Conservation (phyloP, 176 grass and related monocot species). For the Urochloa ruziziensis region DNA sequence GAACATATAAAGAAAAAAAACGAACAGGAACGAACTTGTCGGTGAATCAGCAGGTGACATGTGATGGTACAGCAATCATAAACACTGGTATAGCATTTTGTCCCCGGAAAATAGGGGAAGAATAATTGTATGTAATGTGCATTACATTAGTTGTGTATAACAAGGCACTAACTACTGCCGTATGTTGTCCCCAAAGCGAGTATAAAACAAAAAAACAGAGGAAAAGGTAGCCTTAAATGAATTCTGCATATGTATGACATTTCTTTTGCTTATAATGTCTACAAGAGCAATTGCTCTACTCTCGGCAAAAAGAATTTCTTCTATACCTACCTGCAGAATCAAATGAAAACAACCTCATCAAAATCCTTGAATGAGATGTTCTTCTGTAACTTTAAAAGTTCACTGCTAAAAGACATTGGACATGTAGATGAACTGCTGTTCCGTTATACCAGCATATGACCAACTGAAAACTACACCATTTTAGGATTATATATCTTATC, state of each 20-base stretch:
- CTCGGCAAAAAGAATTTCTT: constrained; percentile 37
- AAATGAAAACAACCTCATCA: constrained; percentile 18
- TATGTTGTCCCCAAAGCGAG: background rate
- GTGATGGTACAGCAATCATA: background rate
- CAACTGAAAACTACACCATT: background rate
- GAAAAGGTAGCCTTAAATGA: constrained; percentile 11
- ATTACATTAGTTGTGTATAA: constrained; percentile 6
- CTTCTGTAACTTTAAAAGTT: background rate
- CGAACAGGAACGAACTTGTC: background rate
- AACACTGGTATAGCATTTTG: constrained; percentile 1
- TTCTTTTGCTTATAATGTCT: constrained; percentile 40
- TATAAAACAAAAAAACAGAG: background rate
- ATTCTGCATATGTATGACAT: constrained; percentile 14
- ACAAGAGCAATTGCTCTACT: constrained; percentile 28
- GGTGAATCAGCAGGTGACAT: background rate
- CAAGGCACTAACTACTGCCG: background rate
- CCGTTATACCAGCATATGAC: background rate
- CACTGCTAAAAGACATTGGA: background rate
- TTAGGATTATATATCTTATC: constrained; percentile 6
- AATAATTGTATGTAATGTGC: background rate
- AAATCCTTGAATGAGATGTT: background rate
- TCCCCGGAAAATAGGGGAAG: background rate
- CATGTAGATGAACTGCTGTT: background rate
- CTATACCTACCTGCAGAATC: constrained; percentile 53
- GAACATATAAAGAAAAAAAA: background rate